Percentiles rank a stretch among this genome's conserved stretches.
Conservation (phyloP, 306 rosid species). For the Cotoneaster glaucophyllus region DNA sequence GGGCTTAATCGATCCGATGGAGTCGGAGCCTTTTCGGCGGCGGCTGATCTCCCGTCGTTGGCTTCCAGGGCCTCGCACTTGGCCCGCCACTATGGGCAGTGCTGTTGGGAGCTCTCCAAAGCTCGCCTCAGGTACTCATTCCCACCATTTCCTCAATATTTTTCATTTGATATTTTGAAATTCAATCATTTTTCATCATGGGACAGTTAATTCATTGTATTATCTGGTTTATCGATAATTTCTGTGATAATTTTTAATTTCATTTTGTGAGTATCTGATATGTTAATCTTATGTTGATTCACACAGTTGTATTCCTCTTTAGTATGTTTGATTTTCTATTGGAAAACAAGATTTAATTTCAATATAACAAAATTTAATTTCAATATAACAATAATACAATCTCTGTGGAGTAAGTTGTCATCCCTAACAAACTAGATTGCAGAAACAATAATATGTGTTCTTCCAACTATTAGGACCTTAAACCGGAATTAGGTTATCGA, state of each 20-base stretch:
- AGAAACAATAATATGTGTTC: not conserved
- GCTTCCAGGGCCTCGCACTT: constrained; percentile 28
- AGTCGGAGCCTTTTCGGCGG: not conserved
- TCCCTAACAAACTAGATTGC: not conserved
- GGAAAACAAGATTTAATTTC: not conserved
- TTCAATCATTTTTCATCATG: not conserved
- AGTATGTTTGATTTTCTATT: not conserved
- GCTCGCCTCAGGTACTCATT: constrained; percentile 67
- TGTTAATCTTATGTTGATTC: not conserved
- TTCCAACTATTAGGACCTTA: not conserved
- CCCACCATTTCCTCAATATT: not conserved
- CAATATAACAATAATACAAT: not conserved
- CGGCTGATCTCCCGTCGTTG: constrained; percentile 29
- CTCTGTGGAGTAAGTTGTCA: not conserved
- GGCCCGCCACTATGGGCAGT: constrained; percentile 58
- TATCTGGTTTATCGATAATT: not conserved
- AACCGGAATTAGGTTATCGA: not conserved
- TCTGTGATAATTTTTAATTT: not conserved
- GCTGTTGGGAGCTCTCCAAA: constrained; percentile 87
- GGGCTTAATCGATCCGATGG: constrained; percentile 16
- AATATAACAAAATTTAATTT: no score
- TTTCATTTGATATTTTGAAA: not conserved
- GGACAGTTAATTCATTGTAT: not conserved
- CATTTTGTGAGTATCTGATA: not conserved
- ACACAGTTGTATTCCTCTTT: not conserved